phyloP scores from a whole-genome alignment of 2,329 filamentous ascomycete species.

The Blumeriella jaapii region DNA sequence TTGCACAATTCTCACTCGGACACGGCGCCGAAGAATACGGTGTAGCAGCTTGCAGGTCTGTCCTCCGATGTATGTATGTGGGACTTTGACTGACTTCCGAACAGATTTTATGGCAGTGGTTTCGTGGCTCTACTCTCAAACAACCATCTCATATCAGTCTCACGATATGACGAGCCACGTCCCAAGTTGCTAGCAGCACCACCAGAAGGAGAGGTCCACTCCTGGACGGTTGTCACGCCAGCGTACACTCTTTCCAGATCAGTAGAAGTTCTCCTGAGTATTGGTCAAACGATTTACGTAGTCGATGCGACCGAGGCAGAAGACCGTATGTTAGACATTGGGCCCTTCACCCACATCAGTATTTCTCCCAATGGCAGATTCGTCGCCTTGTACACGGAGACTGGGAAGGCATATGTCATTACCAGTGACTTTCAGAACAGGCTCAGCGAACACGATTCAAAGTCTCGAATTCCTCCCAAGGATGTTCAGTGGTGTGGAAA shows the following conservation, averaged over 20 bases:
- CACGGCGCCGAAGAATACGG: constrained; percentile 81
- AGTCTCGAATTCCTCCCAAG: constrained; percentile 72
- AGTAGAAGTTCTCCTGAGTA: constrained; percentile 82
- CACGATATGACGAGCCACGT: constrained; percentile 80
- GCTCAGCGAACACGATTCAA: constrained; percentile 82
- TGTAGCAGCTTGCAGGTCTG: constrained; percentile 64
- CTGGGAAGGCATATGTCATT: constrained; percentile 82
- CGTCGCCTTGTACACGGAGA: constrained; percentile 74
- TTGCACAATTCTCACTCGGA: constrained; percentile 85
- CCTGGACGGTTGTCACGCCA: constrained; percentile 84
- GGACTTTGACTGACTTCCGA: constrained; percentile 2
- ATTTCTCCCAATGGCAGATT: constrained; percentile 87
- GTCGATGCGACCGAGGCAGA: constrained; percentile 84
- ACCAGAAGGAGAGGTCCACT: constrained; percentile 68
- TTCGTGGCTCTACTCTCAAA: constrained; percentile 86
- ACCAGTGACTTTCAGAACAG: constrained; percentile 91
- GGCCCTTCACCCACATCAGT: constrained; percentile 81
- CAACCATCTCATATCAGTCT: constrained; percentile 77
- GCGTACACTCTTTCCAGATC: constrained; percentile 81
- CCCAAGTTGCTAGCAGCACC: constrained; percentile 69
- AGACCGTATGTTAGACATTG: constrained; percentile 81
- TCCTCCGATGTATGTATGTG: background rate
- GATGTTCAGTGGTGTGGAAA: constrained; percentile 95
- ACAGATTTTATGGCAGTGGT: constrained; percentile 71
- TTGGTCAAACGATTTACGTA: constrained; percentile 73